phyloP scores from a whole-genome alignment of 768 basidiomycete genomes.

The Mrakia hoshinonis region DNA sequence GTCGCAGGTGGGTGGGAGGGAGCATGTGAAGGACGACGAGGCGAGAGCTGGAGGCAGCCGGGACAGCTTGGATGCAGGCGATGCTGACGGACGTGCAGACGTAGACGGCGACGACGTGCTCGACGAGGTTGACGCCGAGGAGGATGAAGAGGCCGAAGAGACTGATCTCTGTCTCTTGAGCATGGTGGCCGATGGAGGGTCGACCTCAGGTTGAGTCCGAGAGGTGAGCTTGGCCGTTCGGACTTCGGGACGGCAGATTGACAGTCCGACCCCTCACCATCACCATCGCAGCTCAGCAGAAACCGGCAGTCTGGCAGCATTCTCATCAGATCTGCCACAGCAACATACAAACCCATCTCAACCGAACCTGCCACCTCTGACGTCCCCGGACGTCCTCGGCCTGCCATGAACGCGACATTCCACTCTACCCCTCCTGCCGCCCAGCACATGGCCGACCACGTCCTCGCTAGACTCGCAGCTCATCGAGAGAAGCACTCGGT shows the following conservation, averaged over 20 bases:
- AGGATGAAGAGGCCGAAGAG: neutral
- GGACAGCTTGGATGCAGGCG: neutral
- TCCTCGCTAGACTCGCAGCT: neutral
- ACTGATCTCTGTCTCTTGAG: neutral
- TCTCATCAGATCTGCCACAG: too few relatives aligned
- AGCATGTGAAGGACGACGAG: constrained; percentile 5
- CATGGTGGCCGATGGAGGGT: neutral
- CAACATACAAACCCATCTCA: too few relatives aligned
- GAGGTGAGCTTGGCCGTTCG: too few relatives aligned
- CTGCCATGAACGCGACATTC: too few relatives aligned
- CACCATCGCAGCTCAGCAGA: too few relatives aligned
- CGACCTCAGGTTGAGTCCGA: neutral
- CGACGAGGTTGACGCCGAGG: neutral
- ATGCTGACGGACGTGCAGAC: neutral
- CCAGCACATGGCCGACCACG: constrained; percentile 20
- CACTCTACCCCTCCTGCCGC: constrained; percentile 7
- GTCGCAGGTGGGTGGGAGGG: constrained; percentile 14
- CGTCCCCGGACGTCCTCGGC: too few relatives aligned
- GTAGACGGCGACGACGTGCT: neutral
- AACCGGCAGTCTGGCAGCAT: too few relatives aligned
- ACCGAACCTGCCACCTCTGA: too few relatives aligned
- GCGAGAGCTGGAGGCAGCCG: neutral
- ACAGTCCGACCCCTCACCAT: too few relatives aligned
- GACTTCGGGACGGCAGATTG: too few relatives aligned
- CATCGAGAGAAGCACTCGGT: constrained; percentile 26